Percentiles rank a stretch among this genome's conserved stretches.
Conservation (phyloP, 2,329 filamentous ascomycete genomes). For the Ophiostoma perfectum region DNA sequence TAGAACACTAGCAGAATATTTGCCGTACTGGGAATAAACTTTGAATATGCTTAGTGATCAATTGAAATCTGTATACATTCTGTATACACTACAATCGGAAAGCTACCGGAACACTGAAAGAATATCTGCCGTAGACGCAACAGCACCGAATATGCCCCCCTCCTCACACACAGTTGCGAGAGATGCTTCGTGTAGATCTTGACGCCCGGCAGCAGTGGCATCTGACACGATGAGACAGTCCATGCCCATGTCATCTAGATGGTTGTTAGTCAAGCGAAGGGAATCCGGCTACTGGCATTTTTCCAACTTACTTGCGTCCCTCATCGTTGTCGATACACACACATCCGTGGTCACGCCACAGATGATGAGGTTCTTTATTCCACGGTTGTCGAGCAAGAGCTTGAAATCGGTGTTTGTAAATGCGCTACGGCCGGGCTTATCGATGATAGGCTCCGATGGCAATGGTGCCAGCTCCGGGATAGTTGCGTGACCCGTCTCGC, state of each 20-base stretch:
- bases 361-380: slow-evolving; percentile 20
- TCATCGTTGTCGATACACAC: slow-evolving; percentile 21
- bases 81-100: background rate
- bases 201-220: slow-evolving; percentile 17
- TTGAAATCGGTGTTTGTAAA: slow-evolving; percentile 23
- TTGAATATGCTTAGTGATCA: no score
- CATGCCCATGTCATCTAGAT: slow-evolving; percentile 22
- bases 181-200: slow-evolving; percentile 20
- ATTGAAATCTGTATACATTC: background rate
- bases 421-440: slow-evolving; percentile 22
- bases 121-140: slow-evolving; percentile 15
- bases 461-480: slow-evolving; percentile 19
- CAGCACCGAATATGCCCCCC: slow-evolving; percentile 24
- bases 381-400: slow-evolving; percentile 18
- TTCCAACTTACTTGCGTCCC: slow-evolving; percentile 20
- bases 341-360: slow-evolving; percentile 24
- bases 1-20: background rate
- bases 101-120: background rate
- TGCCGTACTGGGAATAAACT: background rate
- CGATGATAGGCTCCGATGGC: slow-evolving; percentile 18
- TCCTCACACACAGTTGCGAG: slow-evolving; percentile 21
- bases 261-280: background rate
- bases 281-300: no score
- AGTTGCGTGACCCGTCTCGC: slow-evolving; percentile 22
- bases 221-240: slow-evolving; percentile 22